Conservation (phyloP, 2,329 filamentous ascomycete species). For the Microascus cirrosus region DNA sequence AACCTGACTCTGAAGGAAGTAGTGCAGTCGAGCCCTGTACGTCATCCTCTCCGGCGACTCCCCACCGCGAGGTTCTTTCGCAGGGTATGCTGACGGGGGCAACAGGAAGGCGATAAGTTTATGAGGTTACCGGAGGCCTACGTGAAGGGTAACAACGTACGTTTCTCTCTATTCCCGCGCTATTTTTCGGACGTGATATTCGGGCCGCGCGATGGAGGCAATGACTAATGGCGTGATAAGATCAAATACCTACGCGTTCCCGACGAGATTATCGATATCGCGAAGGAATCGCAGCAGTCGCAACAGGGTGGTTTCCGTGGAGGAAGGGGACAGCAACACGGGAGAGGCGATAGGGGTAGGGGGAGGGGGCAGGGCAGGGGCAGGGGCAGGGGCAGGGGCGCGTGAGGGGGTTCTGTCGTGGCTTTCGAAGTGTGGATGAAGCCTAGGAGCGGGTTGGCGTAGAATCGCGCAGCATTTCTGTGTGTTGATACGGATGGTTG, state of each 20-base stretch:
- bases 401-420: background rate
- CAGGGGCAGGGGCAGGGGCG: slow-evolving; percentile 25
- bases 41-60: slow-evolving; percentile 10
- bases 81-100: background rate
- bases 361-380: slow-evolving; percentile 44
- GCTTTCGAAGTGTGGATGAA: too few species aligned
- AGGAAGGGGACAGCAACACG: slow-evolving; percentile 46
- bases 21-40: slow-evolving; percentile 79
- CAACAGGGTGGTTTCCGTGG: slow-evolving; percentile 54
- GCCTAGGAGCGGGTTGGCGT: too few species aligned
- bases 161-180: slow-evolving; percentile 18
- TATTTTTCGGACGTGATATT: background rate
- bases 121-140: slow-evolving; percentile 88
- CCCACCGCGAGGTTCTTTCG: background rate
- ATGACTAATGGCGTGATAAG: slow-evolving; percentile 31
- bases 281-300: slow-evolving; percentile 81
- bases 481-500: too few species aligned
- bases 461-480: too few species aligned
- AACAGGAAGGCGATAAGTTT: slow-evolving; percentile 83
- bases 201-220: background rate
- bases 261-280: slow-evolving; percentile 90
- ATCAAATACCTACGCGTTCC: slow-evolving; percentile 97
- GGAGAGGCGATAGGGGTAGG: slow-evolving; percentile 45
- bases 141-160: slow-evolving; percentile 91
- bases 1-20: slow-evolving; percentile 96